Evolutionary conservation across 257 asterid species (phyloP).

Genomic region (Primulina tabacum): DNA sequence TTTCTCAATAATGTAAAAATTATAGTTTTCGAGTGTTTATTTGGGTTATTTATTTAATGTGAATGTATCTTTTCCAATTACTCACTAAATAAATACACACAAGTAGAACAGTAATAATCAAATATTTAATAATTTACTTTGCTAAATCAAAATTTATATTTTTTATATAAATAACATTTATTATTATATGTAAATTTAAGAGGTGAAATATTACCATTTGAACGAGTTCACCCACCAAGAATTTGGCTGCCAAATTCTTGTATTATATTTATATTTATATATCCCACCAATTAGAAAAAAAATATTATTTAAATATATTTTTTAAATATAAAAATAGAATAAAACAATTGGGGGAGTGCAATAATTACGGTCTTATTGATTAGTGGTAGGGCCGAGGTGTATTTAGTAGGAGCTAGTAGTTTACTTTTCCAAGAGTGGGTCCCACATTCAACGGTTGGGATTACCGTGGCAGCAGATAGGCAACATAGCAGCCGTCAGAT

Average conservation of each 20-base stretch:
- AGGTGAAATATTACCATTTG: too few relatives aligned
- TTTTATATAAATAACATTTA: too few relatives aligned
- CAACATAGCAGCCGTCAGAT: constrained; percentile 30
- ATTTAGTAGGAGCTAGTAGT: constrained; percentile 32
- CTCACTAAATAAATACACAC: too few relatives aligned
- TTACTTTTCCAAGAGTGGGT: constrained; percentile 32
- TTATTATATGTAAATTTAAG: too few relatives aligned
- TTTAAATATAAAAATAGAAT: background rate
- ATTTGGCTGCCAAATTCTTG: too few relatives aligned
- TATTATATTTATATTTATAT: background rate
- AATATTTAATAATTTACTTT: too few relatives aligned
- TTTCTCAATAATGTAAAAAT: background rate
- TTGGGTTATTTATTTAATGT: background rate
- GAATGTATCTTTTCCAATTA: background rate
- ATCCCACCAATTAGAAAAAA: constrained; percentile 1
- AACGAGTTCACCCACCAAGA: constrained; percentile 34
- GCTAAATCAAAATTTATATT: background rate
- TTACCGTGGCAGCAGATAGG: constrained; percentile 23
- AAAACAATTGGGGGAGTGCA: constrained; percentile 13
- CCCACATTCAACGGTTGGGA: constrained; percentile 39
- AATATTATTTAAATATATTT: background rate
- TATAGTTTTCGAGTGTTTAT: too few relatives aligned
- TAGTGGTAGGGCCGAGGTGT: constrained; percentile 27
- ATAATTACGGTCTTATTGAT: constrained; percentile 35
- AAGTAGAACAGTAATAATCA: too few relatives aligned